Evolutionary conservation across 1,284 basidiomycete genomes (phyloP).

Genomic region (Microbotryum saponariae): DNA sequence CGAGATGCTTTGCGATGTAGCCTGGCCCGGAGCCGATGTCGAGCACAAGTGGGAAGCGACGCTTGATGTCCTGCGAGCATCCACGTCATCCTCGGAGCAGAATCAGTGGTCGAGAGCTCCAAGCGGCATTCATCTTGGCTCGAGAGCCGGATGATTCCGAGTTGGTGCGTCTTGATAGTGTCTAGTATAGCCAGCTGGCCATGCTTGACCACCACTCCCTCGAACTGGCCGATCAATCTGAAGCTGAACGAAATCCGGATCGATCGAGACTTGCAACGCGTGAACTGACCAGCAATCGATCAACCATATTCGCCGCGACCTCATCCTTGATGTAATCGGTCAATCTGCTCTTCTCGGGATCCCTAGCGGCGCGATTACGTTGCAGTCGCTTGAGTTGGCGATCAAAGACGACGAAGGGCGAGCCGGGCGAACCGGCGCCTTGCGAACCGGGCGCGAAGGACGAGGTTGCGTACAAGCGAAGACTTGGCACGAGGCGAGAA

Average conservation of each 20-base stretch:
- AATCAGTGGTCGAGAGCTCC: neutral
- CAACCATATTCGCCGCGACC: constrained; percentile 81
- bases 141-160: neutral
- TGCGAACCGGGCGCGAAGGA: constrained; percentile 17
- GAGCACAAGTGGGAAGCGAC: constrained; percentile 67
- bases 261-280: neutral
- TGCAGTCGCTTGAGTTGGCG: constrained; percentile 72
- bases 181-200: too few relatives aligned
- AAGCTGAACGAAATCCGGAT: too few relatives aligned
- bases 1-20: constrained; percentile 77
- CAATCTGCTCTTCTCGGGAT: constrained; percentile 56
- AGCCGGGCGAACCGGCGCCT: constrained; percentile 8
- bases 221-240: too few relatives aligned
- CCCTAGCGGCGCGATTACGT: constrained; percentile 63
- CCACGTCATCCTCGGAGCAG: constrained; percentile 4
- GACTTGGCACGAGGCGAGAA: too few relatives aligned
- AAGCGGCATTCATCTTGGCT: neutral
- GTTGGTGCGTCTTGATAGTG: neutral
- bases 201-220: too few relatives aligned
- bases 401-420: constrained; percentile 62
- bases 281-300: constrained; percentile 66
- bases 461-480: constrained; percentile 15
- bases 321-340: constrained; percentile 92
- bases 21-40: constrained; percentile 94
- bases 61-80: constrained; percentile 70